phyloP scores from a whole-genome alignment of 495 filamentous ascomycete species.

The Xylaria grammica region DNA sequence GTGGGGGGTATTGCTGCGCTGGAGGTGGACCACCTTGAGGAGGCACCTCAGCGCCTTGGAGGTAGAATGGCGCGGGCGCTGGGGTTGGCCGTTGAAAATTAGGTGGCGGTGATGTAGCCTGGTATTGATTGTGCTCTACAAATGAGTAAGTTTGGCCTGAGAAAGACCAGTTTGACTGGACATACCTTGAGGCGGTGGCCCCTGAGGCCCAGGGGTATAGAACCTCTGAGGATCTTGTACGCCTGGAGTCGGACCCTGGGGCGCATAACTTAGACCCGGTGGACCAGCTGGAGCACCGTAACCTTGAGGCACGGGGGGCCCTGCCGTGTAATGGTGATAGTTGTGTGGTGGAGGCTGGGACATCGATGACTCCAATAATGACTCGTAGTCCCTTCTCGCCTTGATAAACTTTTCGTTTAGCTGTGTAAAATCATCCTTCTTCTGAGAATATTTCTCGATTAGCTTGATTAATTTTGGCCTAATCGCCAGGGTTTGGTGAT shows the following conservation, averaged over 20 bases:
- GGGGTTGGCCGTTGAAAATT: constrained; percentile 51
- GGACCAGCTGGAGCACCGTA: constrained; percentile 57
- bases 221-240: constrained; percentile 71
- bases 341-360: constrained; percentile 76
- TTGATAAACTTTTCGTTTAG: constrained; percentile 99
- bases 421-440: constrained; percentile 98
- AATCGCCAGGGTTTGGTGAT: constrained; percentile 92
- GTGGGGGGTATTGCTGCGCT: constrained; percentile 43
- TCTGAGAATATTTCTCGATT: constrained; percentile 98
- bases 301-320: constrained; percentile 62
- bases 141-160: constrained; percentile 37
- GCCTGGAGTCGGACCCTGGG: constrained; percentile 51
- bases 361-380: constrained; percentile 95
- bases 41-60: constrained; percentile 53
- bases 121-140: constrained; percentile 46
- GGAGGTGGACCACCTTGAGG: constrained; percentile 37
- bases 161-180: constrained; percentile 4
- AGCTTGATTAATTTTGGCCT: constrained; percentile 96
- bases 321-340: constrained; percentile 67
- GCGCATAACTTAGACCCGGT: constrained; percentile 50
- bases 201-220: constrained; percentile 64
- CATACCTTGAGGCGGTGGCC: constrained; percentile 44
- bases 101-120: constrained; percentile 52
- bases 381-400: constrained; percentile 93
- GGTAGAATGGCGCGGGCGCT: constrained; percentile 50